Base-by-base conservation (phyloP, 2,329 filamentous ascomycete genomes). In the Ceratocystis lukuohia region DNA sequence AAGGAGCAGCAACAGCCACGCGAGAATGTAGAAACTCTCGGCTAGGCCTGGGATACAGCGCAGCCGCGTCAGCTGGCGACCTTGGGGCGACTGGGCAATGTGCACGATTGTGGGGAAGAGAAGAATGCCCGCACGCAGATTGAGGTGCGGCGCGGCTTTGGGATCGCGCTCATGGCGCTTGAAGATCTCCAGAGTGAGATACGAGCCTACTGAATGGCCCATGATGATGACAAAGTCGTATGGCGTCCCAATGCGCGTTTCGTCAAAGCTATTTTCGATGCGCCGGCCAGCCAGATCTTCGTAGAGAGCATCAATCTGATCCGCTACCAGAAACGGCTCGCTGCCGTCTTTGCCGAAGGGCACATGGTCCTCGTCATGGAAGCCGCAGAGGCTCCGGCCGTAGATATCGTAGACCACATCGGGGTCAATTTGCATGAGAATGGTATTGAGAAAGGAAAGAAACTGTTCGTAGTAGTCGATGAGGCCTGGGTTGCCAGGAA, bases 31-130 rank as follows among this genome's bases (percentile, higher is more conserved):
- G 3, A 77, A 76, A 65, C 76, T 72, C 0, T 71, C 67, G 30
- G 78, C 76, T 1, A 84, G 71, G 2, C 78, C 67, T 1, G 79
- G 77, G 12, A 67, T 65, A 3, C 66, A 67, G 46, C 59, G 57
- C 3, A 75, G 75, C 56, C 74, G 61, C 15, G 75, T 74, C 48
- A 86, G 74, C 61, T 80, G 80, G 66, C 75, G 75, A 1, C 88
- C 88, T 33, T 78, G 84, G 0, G 81, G 79, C 1, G 85, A 88
- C 66, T 77, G 74, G 8, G 84, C 83, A 69, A 92, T 85, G 74
- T 90, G 82, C n/a, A 85, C 80, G 46, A 92, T 80, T 0, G 88
- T 90, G 1, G 88, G 88, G 72, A 91, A 91, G 20, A 92, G 79
- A 66, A 91, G 77, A 53, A 91, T 78, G 0, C 81, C 87, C 33